Evolutionary conservation across 2,329 filamentous ascomycete genomes (phyloP), one percentile per base, ranked within the genome.

Genomic region (Verticillium klebahnii): DNA sequence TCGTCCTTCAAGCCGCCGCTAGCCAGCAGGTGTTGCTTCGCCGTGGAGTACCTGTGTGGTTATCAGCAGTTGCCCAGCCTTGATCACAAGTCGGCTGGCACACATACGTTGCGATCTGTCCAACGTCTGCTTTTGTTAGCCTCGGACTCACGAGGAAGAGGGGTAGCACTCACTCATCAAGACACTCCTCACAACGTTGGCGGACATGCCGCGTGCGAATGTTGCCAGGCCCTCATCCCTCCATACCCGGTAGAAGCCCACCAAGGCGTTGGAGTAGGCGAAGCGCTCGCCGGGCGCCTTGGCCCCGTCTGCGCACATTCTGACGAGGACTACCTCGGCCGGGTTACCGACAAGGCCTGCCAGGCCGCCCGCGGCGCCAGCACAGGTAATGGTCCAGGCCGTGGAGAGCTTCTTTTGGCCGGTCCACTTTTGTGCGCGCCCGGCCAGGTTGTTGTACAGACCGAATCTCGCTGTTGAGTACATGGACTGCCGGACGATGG

Each of bases 291-390:
- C 64, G 0, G 67, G 65, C 1, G 70, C 61, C 63, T 75, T 78
- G 0, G 78, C 78, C 1, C 77, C 78, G 66, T 80, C 78, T 15
- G 77, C 75, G 62, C 78, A 80, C 78, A 80, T 80, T 7, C 78
- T 70, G 0, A 80, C 78, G 5, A 80, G 72, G 1, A 79, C 71
- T 0, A 78, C 72, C 64, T 80, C 78, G 12, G 78, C 75, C 4
- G 78, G 78, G 29, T 80, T 80, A n/a, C 78, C 78, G 3, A 80
- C 68, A n/a, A 79, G 45, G 17, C 78, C 78, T 1, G 78, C 78
- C 19, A 78, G 67, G 8, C 77, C 76, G 14, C 77, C 78, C 0
- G 77, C 74, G 1, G 75, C 40, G 5, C 74, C 76, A 2, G 78
- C 77, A 50, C 77, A 77, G 0, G 69, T 68, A 25, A 79, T 74